A percentile compares a stretch with the other conserved stretches of the same genome.
phyloP scores from a whole-genome alignment of 2,329 filamentous ascomycete species.

The Aureobasidium pullulans region DNA sequence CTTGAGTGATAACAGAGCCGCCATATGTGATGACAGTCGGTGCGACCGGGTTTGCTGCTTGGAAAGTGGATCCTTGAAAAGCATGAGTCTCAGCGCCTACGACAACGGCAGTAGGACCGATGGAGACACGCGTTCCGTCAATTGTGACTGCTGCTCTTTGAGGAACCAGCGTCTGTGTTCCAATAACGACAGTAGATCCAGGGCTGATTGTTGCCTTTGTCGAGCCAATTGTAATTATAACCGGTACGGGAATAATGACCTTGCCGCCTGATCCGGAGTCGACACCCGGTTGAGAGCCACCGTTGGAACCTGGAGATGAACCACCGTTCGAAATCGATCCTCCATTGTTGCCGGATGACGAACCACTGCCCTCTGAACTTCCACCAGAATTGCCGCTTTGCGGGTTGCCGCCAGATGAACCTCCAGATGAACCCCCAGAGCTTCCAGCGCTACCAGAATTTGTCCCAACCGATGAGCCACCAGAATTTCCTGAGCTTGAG shows the following conservation, averaged over 20 bases:
- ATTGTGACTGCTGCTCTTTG: conserved; percentile 27
- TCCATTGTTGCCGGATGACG: conserved; percentile 3
- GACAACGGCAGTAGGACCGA: conserved; percentile 18
- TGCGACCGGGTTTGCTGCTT: background rate
- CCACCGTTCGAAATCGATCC: conserved; percentile 9
- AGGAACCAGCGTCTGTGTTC: conserved; percentile 27
- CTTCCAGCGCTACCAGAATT: background rate
- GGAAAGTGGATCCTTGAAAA: conserved; percentile 5
- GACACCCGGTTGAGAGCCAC: background rate
- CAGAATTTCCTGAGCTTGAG: background rate
- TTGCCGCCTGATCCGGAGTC: background rate
- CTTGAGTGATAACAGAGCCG: conserved; percentile 17
- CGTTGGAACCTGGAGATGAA: background rate
- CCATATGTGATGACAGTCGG: conserved; percentile 11
- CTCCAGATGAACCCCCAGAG: background rate
- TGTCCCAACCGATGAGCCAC: background rate
- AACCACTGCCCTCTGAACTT: conserved; percentile 11
- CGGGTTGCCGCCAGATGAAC: background rate
- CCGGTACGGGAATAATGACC: conserved; percentile 1
- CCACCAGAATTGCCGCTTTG: background rate
- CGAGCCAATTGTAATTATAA: conserved; percentile 5
- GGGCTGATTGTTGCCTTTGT: conserved; percentile 23
- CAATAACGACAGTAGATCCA: conserved; percentile 27
- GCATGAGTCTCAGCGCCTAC: conserved; percentile 10
- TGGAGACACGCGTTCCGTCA: conserved; percentile 24